Percentiles rank a stretch among this genome's conserved stretches.
These are phyloP conservation scores for Phellopilus nigrolimitatus DNA, from an alignment of 1,284 basidiomycete species.

Conservation along the genomic window DNA sequence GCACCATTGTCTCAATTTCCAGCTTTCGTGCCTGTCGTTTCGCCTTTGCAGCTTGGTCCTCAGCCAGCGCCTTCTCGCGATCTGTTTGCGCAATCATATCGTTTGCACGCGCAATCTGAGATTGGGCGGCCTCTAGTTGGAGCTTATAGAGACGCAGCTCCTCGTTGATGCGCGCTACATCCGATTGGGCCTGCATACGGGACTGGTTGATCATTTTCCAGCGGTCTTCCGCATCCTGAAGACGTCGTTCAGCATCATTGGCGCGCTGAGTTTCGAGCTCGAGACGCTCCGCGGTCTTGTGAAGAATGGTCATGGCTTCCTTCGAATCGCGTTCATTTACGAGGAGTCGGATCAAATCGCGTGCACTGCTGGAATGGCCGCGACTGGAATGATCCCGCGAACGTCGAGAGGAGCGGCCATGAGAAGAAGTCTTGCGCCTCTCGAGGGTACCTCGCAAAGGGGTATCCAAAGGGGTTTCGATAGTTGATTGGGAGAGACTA, in stretches of 20 bases:
- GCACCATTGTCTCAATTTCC: constrained; percentile 38
- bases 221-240: constrained; percentile 44
- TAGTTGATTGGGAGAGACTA: not conserved
- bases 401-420: constrained; percentile 14
- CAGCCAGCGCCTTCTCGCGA: constrained; percentile 42
- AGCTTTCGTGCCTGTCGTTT: constrained; percentile 38
- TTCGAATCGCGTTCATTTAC: constrained; percentile 36
- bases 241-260: constrained; percentile 45
- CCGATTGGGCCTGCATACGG: constrained; percentile 44
- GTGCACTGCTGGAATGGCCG: constrained; percentile 29
- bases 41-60: constrained; percentile 42
- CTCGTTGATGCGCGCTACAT: constrained; percentile 45
- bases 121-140: constrained; percentile 58
- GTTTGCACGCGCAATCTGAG: constrained; percentile 48
- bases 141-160: constrained; percentile 57
- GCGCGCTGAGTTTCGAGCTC: constrained; percentile 45
- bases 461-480: not conserved
- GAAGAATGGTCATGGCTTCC: constrained; percentile 35
- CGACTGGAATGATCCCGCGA: constrained; percentile 2
- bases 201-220: constrained; percentile 50
- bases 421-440: constrained; percentile 8
- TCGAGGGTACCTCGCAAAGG: constrained; percentile 5
- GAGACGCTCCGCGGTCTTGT: constrained; percentile 36
- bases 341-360: constrained; percentile 34
- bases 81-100: constrained; percentile 38